A percentile compares a stretch with the other conserved stretches of the same genome.
Evolutionary conservation across 2,329 filamentous ascomycete species (phyloP).

Genomic region (Hawksworthiomyces lignivorus): DNA sequence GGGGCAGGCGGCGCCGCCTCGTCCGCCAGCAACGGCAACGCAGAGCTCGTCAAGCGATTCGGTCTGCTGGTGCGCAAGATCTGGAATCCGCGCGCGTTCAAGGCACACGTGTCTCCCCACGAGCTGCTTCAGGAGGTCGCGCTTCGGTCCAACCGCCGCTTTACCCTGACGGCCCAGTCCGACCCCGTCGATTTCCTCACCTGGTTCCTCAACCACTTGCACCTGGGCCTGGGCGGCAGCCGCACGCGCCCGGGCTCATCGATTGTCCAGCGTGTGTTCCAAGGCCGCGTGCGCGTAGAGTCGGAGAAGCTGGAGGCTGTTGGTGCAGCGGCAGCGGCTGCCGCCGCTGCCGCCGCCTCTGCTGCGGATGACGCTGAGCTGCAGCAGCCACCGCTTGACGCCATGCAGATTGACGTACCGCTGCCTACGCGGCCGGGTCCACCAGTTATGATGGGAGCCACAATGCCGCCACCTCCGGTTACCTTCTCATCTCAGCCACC

Average conservation of each 20-base stretch:
- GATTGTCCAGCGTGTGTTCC: slow-evolving; percentile 87
- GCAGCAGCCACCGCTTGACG: slow-evolving; percentile 5
- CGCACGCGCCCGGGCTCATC: slow-evolving; percentile 77
- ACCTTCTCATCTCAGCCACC: not conserved
- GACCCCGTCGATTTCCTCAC: slow-evolving; percentile 95
- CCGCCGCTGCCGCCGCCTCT: slow-evolving; percentile 8
- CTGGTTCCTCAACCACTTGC: slow-evolving; percentile 96
- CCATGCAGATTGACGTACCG: slow-evolving; percentile 12
- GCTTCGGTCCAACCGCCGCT: slow-evolving; percentile 82
- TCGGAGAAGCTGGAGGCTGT: slow-evolving; percentile 52
- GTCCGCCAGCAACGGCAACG: slow-evolving; percentile 33
- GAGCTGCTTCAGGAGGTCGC: slow-evolving; percentile 94
- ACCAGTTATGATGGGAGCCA: not conserved
- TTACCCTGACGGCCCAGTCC: slow-evolving; percentile 81
- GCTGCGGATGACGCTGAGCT: too few relatives aligned
- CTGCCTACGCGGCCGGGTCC: not conserved
- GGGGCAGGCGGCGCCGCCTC: too few relatives aligned
- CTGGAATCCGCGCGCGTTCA: slow-evolving; percentile 96
- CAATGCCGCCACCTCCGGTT: not conserved
- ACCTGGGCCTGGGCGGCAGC: slow-evolving; percentile 82
- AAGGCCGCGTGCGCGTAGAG: slow-evolving; percentile 85
- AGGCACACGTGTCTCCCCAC: slow-evolving; percentile 92
- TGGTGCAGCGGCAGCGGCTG: slow-evolving; percentile 11
- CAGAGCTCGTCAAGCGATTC: slow-evolving; percentile 81
- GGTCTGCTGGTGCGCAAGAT: slow-evolving; percentile 90